Base-by-base conservation (phyloP, 257 asterid species). In the Thymus quinquecostatus region DNA sequence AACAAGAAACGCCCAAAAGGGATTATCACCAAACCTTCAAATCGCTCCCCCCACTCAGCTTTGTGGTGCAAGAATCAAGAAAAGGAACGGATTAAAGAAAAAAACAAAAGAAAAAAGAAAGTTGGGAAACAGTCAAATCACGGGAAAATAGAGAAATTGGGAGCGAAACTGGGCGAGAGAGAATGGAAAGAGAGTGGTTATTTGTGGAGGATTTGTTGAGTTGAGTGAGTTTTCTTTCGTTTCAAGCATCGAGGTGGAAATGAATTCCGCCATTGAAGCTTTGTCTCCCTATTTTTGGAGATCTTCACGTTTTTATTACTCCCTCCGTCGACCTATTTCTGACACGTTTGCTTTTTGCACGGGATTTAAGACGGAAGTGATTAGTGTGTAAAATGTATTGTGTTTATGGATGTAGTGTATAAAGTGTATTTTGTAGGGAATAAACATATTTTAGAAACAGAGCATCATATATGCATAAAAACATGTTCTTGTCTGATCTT, bases 201-300 rank as follows among this genome's bases (percentile, higher is more conserved):
- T 36, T 50, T 50, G 69, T 66, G 81, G 70, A 43, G 60, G 73
- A 66, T 65, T 70, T 29, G 77, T 70, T 70, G 63, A 51, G 55
- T 66, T 34, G 45, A 45, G 53, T 10, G 57, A 30, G 57, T 64
- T 64, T 69, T 55, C 60, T 63, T 54, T 45, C 33, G 27, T 72
- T 54, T 64, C 44, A 32, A 69, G 66, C 43, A 36, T 48, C 13
- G 63, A 66, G 66, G 51, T 58, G 74, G 74, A 57, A 58, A 21
- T 21, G 21, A 21, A 8, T n/a, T 66, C 73, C 73, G 79, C 72
- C 77, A 73, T 73, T 44, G 77, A 64, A 55, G 77, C 67, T 32
- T 13, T 64, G 27, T 32, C 51, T 73, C 51, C 32, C 77, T 54
- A 44, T 72, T 64, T 73, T 55, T 14, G 59, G 66, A 53, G 28